Conservation (phyloP, 768 basidiomycete genomes). For the Pleurotus djamor region DNA sequence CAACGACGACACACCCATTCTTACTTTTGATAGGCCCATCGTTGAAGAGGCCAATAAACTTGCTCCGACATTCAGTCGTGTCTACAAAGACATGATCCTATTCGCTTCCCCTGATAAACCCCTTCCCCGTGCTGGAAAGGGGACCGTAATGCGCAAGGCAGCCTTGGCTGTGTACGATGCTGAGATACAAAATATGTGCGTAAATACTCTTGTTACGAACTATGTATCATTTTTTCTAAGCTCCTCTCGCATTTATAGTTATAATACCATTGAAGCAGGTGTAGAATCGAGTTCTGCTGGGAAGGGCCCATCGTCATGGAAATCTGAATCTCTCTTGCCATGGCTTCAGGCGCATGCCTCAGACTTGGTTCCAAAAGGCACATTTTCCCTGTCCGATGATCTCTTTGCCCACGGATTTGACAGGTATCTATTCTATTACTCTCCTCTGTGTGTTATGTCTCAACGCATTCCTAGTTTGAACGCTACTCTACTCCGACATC, state of each 20-base stretch:
- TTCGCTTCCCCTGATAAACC: slow-evolving; percentile 34
- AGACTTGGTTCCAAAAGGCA: slow-evolving; percentile 9
- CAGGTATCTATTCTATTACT: slow-evolving; percentile 12
- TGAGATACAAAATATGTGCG: slow-evolving; percentile 47
- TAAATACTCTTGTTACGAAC: background rate
- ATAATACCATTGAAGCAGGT: slow-evolving; percentile 17
- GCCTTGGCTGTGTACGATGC: slow-evolving; percentile 36
- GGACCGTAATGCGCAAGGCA: slow-evolving; percentile 43
- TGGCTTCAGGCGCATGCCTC: slow-evolving; percentile 19
- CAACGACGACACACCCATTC: background rate
- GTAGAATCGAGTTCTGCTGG: slow-evolving; percentile 10
- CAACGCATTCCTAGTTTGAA: slow-evolving; percentile 23
- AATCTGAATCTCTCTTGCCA: slow-evolving; percentile 6
- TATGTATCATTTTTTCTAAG: background rate
- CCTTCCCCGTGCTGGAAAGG: slow-evolving; percentile 44
- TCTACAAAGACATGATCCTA: slow-evolving; percentile 54
- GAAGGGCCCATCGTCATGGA: slow-evolving; percentile 15
- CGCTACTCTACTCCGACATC: slow-evolving; percentile 34
- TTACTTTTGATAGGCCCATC: slow-evolving; percentile 22
- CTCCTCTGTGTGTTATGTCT: background rate
- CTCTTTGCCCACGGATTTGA: slow-evolving; percentile 33
- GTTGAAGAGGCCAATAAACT: slow-evolving; percentile 43
- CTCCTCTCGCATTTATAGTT: slow-evolving; percentile 10
- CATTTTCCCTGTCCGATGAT: slow-evolving; percentile 13
- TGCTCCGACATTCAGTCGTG: slow-evolving; percentile 41